Evolutionary conservation across 768 basidiomycete species (phyloP).

Genomic region (Pisolithus orientalis): DNA sequence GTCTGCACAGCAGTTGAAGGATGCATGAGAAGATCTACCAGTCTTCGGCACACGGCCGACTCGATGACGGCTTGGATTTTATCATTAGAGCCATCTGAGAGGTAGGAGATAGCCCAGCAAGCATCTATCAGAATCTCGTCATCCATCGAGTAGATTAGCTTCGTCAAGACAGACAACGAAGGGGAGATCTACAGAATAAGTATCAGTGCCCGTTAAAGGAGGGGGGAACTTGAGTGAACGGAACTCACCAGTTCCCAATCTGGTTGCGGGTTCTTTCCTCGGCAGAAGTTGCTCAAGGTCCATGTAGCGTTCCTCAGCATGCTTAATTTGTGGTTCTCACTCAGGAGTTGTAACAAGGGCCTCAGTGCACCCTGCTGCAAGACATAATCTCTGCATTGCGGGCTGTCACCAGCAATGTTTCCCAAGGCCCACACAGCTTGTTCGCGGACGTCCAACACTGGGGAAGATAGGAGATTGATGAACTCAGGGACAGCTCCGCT

Average conservation of each 20-base stretch:
- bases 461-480: conserved; percentile 92
- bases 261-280: conserved; percentile 96
- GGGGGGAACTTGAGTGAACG: conserved; percentile 2
- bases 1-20: conserved; percentile 95
- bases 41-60: conserved; percentile 92
- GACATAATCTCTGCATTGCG: conserved; percentile 95
- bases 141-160: conserved; percentile 97
- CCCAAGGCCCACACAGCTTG: conserved; percentile 99
- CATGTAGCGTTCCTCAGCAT: conserved; percentile 99
- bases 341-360: conserved; percentile 83
- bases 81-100: conserved; percentile 97
- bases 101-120: conserved; percentile 99
- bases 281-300: conserved; percentile 99
- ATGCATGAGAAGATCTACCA: conserved; percentile 96
- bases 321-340: conserved; percentile 96
- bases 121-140: conserved; percentile 99
- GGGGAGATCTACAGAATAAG: conserved; percentile 76
- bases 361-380: conserved; percentile 88
- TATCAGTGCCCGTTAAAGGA: conserved; percentile 7
- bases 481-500: conserved; percentile 95
- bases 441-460: conserved; percentile 93
- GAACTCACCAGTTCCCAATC: conserved; percentile 84
- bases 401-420: conserved; percentile 98
- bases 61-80: conserved; percentile 99
- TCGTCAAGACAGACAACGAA: conserved; percentile 92